These are phyloP conservation scores for Anthoceros angustus DNA, from an alignment of 225 moss, liverwort and hornwort genomes.

Conservation along the genomic window DNA sequence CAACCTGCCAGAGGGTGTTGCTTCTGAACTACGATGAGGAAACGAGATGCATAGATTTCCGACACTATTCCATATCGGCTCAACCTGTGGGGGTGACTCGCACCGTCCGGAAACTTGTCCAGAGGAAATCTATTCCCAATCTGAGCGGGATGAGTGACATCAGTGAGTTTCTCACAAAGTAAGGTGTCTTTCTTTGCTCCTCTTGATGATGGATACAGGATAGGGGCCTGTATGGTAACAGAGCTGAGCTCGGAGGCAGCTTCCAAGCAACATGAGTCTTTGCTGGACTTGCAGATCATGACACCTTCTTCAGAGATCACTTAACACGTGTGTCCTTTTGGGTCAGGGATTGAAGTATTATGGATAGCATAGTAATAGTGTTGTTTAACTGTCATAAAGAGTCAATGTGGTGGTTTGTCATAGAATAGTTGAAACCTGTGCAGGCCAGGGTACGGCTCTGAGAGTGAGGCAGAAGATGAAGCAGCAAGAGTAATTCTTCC, in stretches of 20 bases:
- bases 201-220: too few relatives aligned
- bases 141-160: conserved; percentile 76
- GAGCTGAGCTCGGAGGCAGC: too few relatives aligned
- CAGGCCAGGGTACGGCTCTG: conserved; percentile 84
- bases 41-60: conserved; percentile 84
- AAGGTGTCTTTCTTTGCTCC: not conserved
- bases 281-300: too few relatives aligned
- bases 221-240: too few relatives aligned
- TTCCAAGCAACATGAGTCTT: too few relatives aligned
- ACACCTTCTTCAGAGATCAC: too few relatives aligned
- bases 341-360: too few relatives aligned
- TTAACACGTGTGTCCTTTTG: conserved; percentile 14
- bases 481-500: conserved; percentile 63
- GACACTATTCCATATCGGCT: conserved; percentile 86
- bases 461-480: conserved; percentile 95
- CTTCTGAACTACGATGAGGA: conserved; percentile 84
- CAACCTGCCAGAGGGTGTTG: conserved; percentile 66
- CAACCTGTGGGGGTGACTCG: conserved; percentile 86
- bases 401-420: too few relatives aligned
- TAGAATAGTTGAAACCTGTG: not conserved
- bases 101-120: conserved; percentile 81
- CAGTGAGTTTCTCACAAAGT: conserved; percentile 89
- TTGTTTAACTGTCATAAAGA: too few relatives aligned
- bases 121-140: conserved; percentile 74
- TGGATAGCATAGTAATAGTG: too few relatives aligned